phyloP scores from a whole-genome alignment of 2,329 filamentous ascomycete species.

The Penicillium sp. region DNA sequence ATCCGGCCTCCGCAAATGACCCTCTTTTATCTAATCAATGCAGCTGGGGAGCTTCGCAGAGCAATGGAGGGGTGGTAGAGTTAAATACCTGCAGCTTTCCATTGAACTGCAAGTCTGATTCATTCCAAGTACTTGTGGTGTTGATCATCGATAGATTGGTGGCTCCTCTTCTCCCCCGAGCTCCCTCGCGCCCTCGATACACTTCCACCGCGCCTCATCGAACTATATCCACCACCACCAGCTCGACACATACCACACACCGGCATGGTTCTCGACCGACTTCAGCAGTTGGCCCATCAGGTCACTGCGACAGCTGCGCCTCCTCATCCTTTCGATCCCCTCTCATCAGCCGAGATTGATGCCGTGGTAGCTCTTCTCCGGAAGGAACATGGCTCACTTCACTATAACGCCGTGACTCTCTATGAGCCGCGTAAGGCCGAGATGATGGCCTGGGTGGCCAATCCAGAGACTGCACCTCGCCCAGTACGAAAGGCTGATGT shows the following conservation, averaged over 20 bases:
- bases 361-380: conserved; percentile 68
- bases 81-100: not conserved
- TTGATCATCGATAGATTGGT: not conserved
- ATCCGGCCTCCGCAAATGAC: conserved; percentile 55
- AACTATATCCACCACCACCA: not conserved
- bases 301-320: conserved; percentile 56
- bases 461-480: conserved; percentile 60
- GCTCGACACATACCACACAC: not conserved
- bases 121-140: not conserved
- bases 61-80: not conserved
- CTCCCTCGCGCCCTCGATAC: not conserved
- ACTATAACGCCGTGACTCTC: conserved; percentile 84
- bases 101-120: not conserved
- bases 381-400: conserved; percentile 68
- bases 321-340: conserved; percentile 76
- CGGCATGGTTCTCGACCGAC: conserved; percentile 62
- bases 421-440: conserved; percentile 83
- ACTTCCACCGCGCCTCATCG: not conserved
- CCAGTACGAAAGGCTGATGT: conserved; percentile 77
- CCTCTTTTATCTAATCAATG: conserved; percentile 18
- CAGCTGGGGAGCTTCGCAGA: not conserved
- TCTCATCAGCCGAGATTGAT: conserved; percentile 72
- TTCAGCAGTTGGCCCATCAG: conserved; percentile 65
- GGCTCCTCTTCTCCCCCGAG: not conserved
- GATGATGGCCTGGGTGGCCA: conserved; percentile 76